Percentiles rank a stretch among this genome's conserved stretches.
Evolutionary conservation across 805 yeast genomes (phyloP).

Genomic region (Pichia phayaonensis): DNA sequence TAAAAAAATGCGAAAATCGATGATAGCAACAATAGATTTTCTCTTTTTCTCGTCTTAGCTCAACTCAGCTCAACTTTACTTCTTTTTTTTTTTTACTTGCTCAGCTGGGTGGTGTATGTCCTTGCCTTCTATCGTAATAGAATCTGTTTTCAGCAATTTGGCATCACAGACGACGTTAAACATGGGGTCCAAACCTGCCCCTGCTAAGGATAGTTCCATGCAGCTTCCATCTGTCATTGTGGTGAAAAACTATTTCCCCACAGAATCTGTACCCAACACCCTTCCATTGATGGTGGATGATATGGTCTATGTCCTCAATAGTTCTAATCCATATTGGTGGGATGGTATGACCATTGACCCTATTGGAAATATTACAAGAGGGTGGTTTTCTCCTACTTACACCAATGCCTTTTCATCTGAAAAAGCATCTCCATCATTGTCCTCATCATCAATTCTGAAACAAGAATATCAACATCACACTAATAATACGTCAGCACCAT

Average conservation of each 20-base stretch:
- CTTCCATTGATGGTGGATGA: slow-evolving; percentile 58
- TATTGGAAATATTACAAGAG: slow-evolving; percentile 44
- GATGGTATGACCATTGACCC: slow-evolving; percentile 53
- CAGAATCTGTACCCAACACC: slow-evolving; percentile 40
- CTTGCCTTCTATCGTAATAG: too few relatives aligned
- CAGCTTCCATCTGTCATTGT: slow-evolving; percentile 35
- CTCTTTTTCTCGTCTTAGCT: not conserved
- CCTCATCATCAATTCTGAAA: not conserved
- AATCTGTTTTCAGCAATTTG: not conserved
- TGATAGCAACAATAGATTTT: too few relatives aligned
- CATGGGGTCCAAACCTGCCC: not conserved
- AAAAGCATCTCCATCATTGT: not conserved
- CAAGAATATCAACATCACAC: not conserved
- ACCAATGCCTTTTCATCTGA: slow-evolving; percentile 1
- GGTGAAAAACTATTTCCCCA: slow-evolving; percentile 48
- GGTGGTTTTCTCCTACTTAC: slow-evolving; percentile 75
- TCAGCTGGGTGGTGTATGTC: not conserved
- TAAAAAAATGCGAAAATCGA: too few relatives aligned
- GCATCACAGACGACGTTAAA: not conserved
- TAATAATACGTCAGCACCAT: not conserved
- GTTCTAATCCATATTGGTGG: slow-evolving; percentile 75
- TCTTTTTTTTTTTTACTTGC: not conserved
- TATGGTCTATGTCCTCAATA: slow-evolving; percentile 58
- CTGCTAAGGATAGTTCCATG: not conserved
- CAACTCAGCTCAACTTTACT: not conserved